These are phyloP conservation scores for Pleurotus giganteus DNA, from an alignment of 768 basidiomycete genomes.

Conservation along the genomic window DNA sequence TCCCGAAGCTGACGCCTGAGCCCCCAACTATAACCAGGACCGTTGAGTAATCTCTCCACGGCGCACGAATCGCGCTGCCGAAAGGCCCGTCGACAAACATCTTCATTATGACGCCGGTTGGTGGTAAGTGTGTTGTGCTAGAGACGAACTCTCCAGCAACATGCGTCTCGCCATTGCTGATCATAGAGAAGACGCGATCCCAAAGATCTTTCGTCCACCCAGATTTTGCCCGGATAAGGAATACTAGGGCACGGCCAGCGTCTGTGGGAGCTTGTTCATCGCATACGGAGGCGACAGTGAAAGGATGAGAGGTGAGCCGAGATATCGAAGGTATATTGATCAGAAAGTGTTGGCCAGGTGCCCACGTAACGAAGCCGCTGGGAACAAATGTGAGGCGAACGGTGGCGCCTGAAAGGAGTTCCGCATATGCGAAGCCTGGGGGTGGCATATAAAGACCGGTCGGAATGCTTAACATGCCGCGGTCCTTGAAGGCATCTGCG, in stretches of 20 bases:
- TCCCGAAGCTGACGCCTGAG: constrained; percentile 71
- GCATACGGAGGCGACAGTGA: constrained; percentile 64
- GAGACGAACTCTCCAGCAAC: constrained; percentile 28
- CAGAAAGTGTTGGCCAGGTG: constrained; percentile 77
- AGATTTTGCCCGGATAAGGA: constrained; percentile 66
- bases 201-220: constrained; percentile 72
- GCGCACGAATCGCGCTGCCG: constrained; percentile 58
- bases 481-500: background rate
- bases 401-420: constrained; percentile 68
- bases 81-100: constrained; percentile 68
- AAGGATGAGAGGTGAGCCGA: constrained; percentile 64
- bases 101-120: constrained; percentile 48
- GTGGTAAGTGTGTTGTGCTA: constrained; percentile 29
- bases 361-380: constrained; percentile 58
- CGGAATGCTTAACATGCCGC: background rate
- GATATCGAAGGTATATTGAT: constrained; percentile 66
- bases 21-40: constrained; percentile 69
- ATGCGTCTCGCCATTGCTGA: constrained; percentile 24
- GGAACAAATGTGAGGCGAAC: constrained; percentile 66
- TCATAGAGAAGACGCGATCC: constrained; percentile 44
- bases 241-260: constrained; percentile 53
- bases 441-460: constrained; percentile 45
- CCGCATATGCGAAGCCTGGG: constrained; percentile 64
- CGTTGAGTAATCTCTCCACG: constrained; percentile 59
- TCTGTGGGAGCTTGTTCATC: constrained; percentile 43